Evolutionary conservation across 2,329 filamentous ascomycete species (phyloP).

Genomic region (Venturia pyrina): DNA sequence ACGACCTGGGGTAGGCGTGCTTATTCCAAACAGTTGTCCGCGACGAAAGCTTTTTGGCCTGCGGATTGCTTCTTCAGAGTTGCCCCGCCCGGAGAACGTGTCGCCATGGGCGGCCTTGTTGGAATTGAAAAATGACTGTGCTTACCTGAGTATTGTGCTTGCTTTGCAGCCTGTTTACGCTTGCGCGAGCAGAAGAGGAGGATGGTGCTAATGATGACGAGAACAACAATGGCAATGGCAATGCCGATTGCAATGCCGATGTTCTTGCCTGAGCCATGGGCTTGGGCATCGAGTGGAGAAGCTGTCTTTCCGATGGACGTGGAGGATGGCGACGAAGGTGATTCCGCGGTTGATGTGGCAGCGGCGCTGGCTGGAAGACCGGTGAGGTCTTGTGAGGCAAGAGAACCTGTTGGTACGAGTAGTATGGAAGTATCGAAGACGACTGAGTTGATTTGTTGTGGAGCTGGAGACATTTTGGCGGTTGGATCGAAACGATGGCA

Average conservation of each 20-base stretch:
- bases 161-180: neutral
- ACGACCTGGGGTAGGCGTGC: neutral
- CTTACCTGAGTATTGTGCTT: neutral
- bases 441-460: neutral
- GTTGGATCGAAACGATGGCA: no score
- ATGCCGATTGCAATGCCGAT: neutral
- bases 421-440: neutral
- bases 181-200: neutral
- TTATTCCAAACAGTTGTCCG: neutral
- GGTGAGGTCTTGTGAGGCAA: neutral
- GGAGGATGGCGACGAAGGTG: neutral
- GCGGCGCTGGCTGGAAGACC: neutral
- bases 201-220: neutral
- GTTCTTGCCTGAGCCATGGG: neutral
- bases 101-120: neutral
- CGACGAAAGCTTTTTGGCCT: neutral
- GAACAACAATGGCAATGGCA: neutral
- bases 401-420: neutral
- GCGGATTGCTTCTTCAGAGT: neutral
- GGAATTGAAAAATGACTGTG: neutral
- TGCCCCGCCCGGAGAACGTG: neutral
- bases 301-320: neutral
- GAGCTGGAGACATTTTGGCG: neutral
- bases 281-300: neutral
- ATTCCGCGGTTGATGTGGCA: neutral